phyloP scores from a whole-genome alignment of 768 basidiomycete genomes.

The Leccinum rimulosum region DNA sequence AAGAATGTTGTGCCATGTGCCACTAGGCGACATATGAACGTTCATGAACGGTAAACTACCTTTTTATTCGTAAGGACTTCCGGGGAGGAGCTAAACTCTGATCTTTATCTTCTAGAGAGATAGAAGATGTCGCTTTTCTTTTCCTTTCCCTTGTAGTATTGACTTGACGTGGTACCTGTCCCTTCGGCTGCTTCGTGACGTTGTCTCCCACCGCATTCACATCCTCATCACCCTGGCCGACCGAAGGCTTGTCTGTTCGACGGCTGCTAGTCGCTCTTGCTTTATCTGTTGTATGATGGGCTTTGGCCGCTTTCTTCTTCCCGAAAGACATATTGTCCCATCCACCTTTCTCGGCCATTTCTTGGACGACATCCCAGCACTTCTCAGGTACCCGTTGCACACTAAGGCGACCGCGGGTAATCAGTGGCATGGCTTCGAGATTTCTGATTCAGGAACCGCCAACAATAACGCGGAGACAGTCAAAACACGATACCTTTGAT shows the following conservation, averaged over 20 bases:
- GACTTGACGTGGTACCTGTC: background rate
- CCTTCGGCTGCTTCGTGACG: background rate
- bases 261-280: background rate
- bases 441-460: constrained; percentile 8
- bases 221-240: background rate
- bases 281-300: background rate
- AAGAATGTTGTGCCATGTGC: background rate
- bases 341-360: constrained; percentile 70
- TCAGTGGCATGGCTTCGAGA: constrained; percentile 67
- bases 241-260: background rate
- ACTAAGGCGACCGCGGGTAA: constrained; percentile 79
- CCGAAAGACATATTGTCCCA: constrained; percentile 60
- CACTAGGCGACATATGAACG: background rate
- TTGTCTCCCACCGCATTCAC: constrained; percentile 3
- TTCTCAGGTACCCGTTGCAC: constrained; percentile 74
- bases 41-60: background rate
- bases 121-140: constrained; percentile 16
- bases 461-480: background rate
- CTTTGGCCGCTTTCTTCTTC: constrained; percentile 30
- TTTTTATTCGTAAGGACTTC: constrained; percentile 22
- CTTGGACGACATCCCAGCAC: constrained; percentile 61
- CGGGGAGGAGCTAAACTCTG: constrained; percentile 12
- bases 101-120: constrained; percentile 5
- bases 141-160: constrained; percentile 17
- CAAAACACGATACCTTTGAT: constrained; percentile 52